Conservation (phyloP, 2,329 filamentous ascomycete species). For the Gaeumannomyces sp. region DNA sequence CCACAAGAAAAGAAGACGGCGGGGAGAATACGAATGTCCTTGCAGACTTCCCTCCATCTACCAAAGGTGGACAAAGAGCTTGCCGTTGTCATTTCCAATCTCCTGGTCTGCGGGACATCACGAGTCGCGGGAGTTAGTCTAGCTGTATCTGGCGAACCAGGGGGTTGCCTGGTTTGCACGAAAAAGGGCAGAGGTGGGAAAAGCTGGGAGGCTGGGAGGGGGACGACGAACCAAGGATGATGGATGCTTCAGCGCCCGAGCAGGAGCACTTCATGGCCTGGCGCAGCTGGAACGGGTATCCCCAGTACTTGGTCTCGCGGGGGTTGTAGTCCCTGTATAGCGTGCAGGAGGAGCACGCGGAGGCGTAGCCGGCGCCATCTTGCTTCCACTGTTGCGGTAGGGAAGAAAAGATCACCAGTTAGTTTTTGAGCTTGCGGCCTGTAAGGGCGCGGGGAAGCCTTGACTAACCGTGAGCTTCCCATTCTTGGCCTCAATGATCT, state of each 20-base stretch:
- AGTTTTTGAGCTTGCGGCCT: background rate
- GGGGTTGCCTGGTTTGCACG: background rate
- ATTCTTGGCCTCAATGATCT: background rate
- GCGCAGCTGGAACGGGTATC: background rate
- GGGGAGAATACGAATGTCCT: background rate
- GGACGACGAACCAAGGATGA: background rate
- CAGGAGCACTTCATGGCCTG: background rate
- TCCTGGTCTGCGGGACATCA: background rate
- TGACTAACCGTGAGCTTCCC: background rate
- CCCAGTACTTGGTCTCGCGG: background rate
- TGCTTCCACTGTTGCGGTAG: background rate
- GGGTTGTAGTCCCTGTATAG: background rate
- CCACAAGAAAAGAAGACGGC: background rate
- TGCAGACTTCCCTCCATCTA: background rate
- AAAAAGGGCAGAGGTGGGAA: background rate
- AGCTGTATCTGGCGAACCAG: background rate
- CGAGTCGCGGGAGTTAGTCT: background rate
- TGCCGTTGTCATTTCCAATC: background rate
- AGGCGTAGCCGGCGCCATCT: background rate
- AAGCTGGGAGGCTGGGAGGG: too few relatives aligned
- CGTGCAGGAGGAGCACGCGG: background rate
- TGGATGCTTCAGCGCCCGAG: background rate
- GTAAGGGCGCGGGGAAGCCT: background rate
- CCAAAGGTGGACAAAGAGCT: background rate
- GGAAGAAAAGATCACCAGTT: background rate